Percentiles rank a stretch among this genome's conserved stretches.
Evolutionary conservation across 2,329 filamentous ascomycete genomes (phyloP).

Genomic region (Aspergillus sp.): DNA sequence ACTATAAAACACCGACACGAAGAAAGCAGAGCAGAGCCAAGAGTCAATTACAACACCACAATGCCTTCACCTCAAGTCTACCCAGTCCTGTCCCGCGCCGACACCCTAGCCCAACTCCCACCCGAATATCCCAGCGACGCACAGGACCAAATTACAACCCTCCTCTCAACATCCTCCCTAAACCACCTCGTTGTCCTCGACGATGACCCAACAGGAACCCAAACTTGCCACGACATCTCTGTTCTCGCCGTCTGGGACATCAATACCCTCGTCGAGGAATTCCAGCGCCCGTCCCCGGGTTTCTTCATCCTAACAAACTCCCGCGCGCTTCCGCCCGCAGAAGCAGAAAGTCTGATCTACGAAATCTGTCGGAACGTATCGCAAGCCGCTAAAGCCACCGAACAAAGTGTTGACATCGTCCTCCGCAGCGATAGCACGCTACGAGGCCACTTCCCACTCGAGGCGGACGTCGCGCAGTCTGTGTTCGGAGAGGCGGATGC

Average conservation of each 20-base stretch:
- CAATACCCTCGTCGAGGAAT: slow-evolving; percentile 39
- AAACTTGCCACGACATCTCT: slow-evolving; percentile 53
- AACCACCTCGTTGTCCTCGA: slow-evolving; percentile 37
- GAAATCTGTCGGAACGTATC: slow-evolving; percentile 48
- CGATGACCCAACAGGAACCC: slow-evolving; percentile 55
- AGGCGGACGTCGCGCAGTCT: slow-evolving; percentile 47
- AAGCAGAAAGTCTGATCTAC: slow-evolving; percentile 43
- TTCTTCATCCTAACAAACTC: slow-evolving; percentile 59
- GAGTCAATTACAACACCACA: neutral
- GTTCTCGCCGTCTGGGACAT: slow-evolving; percentile 51
- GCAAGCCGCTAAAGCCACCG: slow-evolving; percentile 35
- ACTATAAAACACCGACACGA: neutral
- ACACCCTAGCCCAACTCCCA: slow-evolving; percentile 22
- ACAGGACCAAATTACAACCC: slow-evolving; percentile 24
- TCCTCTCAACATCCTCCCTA: slow-evolving; percentile 19
- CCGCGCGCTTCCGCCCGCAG: slow-evolving; percentile 46
- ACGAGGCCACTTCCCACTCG: slow-evolving; percentile 51
- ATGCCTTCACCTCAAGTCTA: slow-evolving; percentile 18
- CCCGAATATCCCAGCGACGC: slow-evolving; percentile 23
- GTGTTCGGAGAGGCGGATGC: slow-evolving; percentile 47
- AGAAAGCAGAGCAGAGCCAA: too few relatives aligned
- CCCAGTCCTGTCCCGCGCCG: slow-evolving; percentile 17
- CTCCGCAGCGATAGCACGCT: slow-evolving; percentile 53
- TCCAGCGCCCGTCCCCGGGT: slow-evolving; percentile 38
- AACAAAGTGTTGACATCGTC: slow-evolving; percentile 47